Conservation (phyloP, 306 rosid species). For the Mucuna pruriens region DNA sequence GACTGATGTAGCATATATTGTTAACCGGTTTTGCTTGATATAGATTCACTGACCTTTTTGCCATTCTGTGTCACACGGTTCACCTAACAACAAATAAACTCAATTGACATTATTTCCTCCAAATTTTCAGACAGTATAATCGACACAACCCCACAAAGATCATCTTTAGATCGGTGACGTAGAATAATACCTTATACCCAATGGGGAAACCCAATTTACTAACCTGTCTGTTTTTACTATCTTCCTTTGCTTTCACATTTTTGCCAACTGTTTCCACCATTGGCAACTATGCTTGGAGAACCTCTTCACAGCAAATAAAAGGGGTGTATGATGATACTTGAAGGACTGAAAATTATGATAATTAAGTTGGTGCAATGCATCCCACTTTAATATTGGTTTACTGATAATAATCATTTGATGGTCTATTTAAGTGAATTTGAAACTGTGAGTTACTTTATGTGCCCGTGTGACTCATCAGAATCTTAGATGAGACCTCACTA, state of each 20-base stretch:
- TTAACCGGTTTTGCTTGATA: conserved; percentile 38
- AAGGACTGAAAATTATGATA: background rate
- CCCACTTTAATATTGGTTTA: conserved; percentile 11
- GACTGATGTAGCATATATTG: conserved; percentile 39
- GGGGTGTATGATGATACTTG: background rate
- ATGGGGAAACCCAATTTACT: conserved; percentile 22
- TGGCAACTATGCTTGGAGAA: conserved; percentile 26
- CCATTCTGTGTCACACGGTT: conserved; percentile 40
- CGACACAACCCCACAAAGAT: conserved; percentile 52
- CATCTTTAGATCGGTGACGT: conserved; percentile 38
- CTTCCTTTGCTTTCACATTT: conserved; percentile 32
- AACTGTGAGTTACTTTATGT: conserved; percentile 38
- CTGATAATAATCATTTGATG: conserved; percentile 30
- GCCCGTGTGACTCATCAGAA: conserved; percentile 37
- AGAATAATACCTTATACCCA: conserved; percentile 11
- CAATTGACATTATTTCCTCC: conserved; percentile 30
- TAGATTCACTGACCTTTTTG: conserved; percentile 36
- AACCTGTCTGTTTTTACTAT: conserved; percentile 26
- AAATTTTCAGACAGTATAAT: conserved; percentile 40
- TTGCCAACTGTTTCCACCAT: conserved; percentile 23
- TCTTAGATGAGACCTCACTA: conserved; percentile 45
- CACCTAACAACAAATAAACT: conserved; percentile 42
- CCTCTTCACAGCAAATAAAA: conserved; percentile 18
- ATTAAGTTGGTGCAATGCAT: conserved; percentile 3
- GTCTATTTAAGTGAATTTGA: conserved; percentile 32